A percentile compares a stretch with the other conserved stretches of the same genome.
These are phyloP conservation scores for Kernera saxatilis DNA, from an alignment of 345 rosid genomes.

Conservation along the genomic window DNA sequence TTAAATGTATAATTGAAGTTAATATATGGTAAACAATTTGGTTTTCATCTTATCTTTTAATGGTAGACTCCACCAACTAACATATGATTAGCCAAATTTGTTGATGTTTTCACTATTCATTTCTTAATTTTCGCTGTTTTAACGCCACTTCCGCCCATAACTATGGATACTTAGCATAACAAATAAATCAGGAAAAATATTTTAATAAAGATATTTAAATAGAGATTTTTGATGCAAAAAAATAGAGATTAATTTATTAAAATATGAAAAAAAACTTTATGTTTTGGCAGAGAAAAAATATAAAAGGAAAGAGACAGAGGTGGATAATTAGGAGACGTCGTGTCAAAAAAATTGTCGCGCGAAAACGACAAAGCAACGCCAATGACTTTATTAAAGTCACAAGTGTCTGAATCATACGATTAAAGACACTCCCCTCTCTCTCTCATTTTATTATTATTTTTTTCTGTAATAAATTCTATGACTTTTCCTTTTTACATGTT, in stretches of 20 bases:
- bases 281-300: constrained; percentile 18
- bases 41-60: neutral
- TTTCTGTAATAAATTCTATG: neutral
- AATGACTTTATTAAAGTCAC: constrained; percentile 39
- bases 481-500: neutral
- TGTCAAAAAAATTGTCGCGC: constrained; percentile 28
- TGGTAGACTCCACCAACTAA: neutral
- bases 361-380: constrained; percentile 36
- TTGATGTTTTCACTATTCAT: neutral
- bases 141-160: neutral
- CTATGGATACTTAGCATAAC: neutral
- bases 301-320: constrained; percentile 10
- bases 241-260: neutral
- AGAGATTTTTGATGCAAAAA: neutral
- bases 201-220: no score
- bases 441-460: neutral
- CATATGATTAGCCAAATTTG: neutral
- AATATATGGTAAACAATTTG: neutral
- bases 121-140: neutral
- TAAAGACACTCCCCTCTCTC: constrained; percentile 27
- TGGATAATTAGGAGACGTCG: constrained; percentile 35
- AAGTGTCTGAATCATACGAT: constrained; percentile 34
- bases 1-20: neutral
- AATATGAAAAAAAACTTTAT: neutral
- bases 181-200: neutral